Evolutionary conservation across 78 protist species (phyloP).

Genomic region (Anaeramoeba flamelloides): DNA sequence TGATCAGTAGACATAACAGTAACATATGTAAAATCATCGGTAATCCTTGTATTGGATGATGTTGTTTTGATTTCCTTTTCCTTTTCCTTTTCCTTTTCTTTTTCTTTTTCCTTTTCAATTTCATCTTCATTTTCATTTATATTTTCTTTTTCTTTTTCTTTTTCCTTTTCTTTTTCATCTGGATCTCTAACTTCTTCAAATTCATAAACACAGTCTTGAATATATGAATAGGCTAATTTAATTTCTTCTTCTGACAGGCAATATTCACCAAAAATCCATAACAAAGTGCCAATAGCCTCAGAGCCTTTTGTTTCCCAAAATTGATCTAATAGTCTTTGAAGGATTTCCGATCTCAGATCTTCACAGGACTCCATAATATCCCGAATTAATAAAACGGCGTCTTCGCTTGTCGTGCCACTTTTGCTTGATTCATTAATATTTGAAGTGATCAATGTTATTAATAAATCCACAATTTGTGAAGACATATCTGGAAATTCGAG

Average conservation of each 20-base stretch:
- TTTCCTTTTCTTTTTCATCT: not conserved
- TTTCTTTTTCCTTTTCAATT: not conserved
- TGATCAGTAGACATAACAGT: not conserved
- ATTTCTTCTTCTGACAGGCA: not conserved
- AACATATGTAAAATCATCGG: not conserved
- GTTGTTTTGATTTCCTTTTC: not conserved
- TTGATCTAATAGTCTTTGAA: not conserved
- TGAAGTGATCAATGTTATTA: not conserved
- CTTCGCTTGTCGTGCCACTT: not conserved
- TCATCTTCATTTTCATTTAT: not conserved
- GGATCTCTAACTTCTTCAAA: not conserved
- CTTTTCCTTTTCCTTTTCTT: not conserved
- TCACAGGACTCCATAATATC: not conserved
- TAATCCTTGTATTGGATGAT: not conserved
- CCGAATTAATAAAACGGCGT: not conserved
- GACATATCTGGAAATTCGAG: not conserved
- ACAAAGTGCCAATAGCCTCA: not conserved
- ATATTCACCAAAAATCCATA: constrained; percentile 1
- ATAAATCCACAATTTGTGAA: not conserved
- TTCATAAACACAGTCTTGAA: not conserved
- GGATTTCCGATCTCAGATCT: not conserved
- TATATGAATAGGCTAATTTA: not conserved
- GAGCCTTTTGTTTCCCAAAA: not conserved
- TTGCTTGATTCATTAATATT: not conserved
- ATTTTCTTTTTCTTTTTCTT: not conserved